Base-by-base conservation (phyloP, 768 basidiomycete genomes). In the Astraeus odoratus region DNA sequence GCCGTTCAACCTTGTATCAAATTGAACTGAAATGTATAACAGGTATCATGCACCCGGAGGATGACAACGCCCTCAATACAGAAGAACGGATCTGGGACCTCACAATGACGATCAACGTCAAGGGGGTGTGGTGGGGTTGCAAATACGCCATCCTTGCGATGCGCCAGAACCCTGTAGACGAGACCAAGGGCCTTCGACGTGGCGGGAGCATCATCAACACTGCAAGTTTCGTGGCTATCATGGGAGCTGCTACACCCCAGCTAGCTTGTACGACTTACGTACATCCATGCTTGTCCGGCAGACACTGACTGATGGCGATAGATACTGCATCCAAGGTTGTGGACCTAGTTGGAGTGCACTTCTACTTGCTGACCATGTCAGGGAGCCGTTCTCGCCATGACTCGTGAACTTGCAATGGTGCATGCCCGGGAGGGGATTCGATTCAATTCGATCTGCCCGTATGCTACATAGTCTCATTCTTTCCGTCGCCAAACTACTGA, bases 81-180 rank as follows among this genome's bases (percentile, higher is more conserved):
- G 92, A 95, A 60, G 96, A 99, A 67, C 78, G 75, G 41, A 91
- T 98, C 66, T 99, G 96, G 95, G 88, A 90, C 60, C 71, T 91
- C 46, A 91, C 88, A 2, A 88, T 88, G 83, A 77, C 83, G 51
- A 81, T 97, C 71, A 98, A 98, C 64, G 79, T 95, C 59, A 99
- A 98, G 68, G 96, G 96, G 42, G 96, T 98, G 48, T 98, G 95
- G 96, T 99, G 86, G 83, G 96, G 96, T 25, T 94, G 87, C 75
- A 98, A 97, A 68, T 84, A 98, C 58, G 96, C 95, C 5, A 94
- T 99, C 59, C 72, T 84, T 42, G 96, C 96, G 29, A 99, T 99
- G 95, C 83, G 90, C 49, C 67, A 89, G 50, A 99, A 99, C 67
- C 78, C 89, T 9, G 78, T 78, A 37, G 93, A 97, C 47, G 75